Evolutionary conservation across 2,329 filamentous ascomycete species (phyloP).

Genomic region (Botrytis sinoallii): DNA sequence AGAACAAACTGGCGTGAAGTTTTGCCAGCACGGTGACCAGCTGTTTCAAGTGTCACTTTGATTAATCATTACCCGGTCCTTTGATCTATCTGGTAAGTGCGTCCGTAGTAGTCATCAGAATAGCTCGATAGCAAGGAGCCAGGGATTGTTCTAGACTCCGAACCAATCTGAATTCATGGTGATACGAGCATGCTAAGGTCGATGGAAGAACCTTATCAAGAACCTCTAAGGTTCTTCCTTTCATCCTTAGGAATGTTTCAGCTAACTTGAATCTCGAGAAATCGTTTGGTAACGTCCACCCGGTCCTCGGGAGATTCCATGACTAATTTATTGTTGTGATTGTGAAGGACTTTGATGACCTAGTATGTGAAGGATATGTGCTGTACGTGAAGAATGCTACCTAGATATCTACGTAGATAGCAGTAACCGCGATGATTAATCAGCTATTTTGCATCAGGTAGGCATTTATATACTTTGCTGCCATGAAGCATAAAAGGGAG

Average conservation of each 20-base stretch:
- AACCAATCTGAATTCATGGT: background rate
- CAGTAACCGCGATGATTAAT: background rate
- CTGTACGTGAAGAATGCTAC: too few relatives aligned
- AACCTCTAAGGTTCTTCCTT: background rate
- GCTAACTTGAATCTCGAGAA: background rate
- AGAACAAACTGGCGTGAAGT: background rate
- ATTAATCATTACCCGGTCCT: background rate
- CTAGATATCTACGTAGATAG: background rate
- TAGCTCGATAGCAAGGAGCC: background rate
- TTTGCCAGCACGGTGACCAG: background rate
- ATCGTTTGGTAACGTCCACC: background rate
- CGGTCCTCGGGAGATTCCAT: background rate
- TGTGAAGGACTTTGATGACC: too few relatives aligned
- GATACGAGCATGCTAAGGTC: too few relatives aligned
- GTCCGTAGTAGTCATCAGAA: background rate
- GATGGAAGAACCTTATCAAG: background rate
- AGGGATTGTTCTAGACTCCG: background rate
- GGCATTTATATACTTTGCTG: background rate
- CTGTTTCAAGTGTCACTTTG: background rate
- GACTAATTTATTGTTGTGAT: background rate
- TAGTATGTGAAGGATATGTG: background rate
- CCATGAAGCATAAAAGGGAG: background rate
- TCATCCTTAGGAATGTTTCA: background rate
- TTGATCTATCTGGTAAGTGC: background rate
- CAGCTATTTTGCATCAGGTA: background rate